Conservation (phyloP, 768 basidiomycete genomes). For the Cyclocybe cylindracea region DNA sequence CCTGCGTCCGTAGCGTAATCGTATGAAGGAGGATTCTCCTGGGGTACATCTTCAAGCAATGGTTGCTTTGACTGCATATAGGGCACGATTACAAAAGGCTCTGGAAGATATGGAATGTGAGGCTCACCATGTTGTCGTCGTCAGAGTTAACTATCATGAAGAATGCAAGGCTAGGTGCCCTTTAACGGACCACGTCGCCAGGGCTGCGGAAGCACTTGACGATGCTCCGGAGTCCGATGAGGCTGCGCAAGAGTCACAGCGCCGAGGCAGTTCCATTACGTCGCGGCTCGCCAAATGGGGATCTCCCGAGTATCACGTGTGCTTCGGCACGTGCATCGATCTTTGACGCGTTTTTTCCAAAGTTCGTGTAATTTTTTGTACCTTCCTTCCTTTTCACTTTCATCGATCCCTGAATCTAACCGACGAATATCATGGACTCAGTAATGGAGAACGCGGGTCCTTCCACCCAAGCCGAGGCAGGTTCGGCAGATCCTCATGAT, state of each 20-base stretch:
- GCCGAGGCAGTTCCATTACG: conserved; percentile 7
- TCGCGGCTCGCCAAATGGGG: conserved; percentile 3
- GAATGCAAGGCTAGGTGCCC: background rate
- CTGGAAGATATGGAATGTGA: background rate
- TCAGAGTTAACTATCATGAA: conserved; percentile 30
- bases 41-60: conserved; percentile 15
- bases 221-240: too few relatives aligned
- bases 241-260: too few relatives aligned
- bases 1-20: conserved; percentile 34
- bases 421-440: conserved; percentile 13
- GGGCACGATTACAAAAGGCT: background rate
- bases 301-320: conserved; percentile 5
- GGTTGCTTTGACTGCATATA: conserved; percentile 6
- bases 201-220: conserved; percentile 7
- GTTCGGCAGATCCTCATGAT: conserved; percentile 32
- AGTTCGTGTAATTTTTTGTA: conserved; percentile 6
- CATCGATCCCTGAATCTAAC: conserved; percentile 14
- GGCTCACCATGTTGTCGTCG: conserved; percentile 24
- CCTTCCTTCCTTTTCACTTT: conserved; percentile 2
- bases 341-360: conserved; percentile 9
- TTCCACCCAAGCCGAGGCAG: conserved; percentile 23
- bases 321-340: conserved; percentile 13
- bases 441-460: conserved; percentile 28
- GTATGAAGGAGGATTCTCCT: conserved; percentile 53
- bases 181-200: background rate